Evolutionary conservation across 768 basidiomycete genomes (phyloP).

Genomic region (Suillus lakei): DNA sequence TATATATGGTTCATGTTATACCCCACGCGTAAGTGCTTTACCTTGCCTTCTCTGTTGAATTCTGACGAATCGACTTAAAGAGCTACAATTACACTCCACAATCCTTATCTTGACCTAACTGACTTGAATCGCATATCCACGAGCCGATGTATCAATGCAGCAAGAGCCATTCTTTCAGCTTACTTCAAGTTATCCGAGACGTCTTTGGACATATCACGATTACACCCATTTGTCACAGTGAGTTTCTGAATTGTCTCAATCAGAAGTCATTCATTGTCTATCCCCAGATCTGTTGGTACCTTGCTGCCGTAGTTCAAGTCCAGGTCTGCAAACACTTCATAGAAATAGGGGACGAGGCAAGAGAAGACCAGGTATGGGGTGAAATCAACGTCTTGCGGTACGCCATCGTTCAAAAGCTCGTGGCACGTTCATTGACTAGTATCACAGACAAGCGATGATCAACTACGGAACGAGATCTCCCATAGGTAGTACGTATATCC

Average conservation of each 20-base stretch:
- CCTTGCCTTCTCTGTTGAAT: constrained; percentile 10
- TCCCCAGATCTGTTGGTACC: constrained; percentile 84
- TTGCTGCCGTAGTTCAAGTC: constrained; percentile 85
- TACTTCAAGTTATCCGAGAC: constrained; percentile 83
- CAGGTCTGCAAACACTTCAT: constrained; percentile 88
- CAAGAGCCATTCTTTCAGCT: constrained; percentile 72
- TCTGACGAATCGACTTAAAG: constrained; percentile 41
- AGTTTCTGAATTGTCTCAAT: constrained; percentile 31
- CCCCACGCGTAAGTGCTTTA: constrained; percentile 75
- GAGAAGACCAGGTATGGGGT: constrained; percentile 83
- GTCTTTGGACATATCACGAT: constrained; percentile 75
- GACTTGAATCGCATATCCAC: constrained; percentile 71
- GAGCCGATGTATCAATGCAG: constrained; percentile 71
- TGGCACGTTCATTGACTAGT: constrained; percentile 13
- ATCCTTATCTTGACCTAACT: constrained; percentile 78
- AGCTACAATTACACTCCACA: constrained; percentile 88
- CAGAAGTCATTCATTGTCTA: constrained; percentile 18
- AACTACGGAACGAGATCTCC: constrained; percentile 80
- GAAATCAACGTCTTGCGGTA: constrained; percentile 86
- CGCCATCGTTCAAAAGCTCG: constrained; percentile 18
- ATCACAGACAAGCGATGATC: constrained; percentile 77
- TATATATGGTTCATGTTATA: constrained; percentile 86
- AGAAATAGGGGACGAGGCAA: constrained; percentile 73
- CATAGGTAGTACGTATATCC: constrained; percentile 69
- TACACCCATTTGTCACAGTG: constrained; percentile 85